Evolutionary conservation across 768 basidiomycete genomes (phyloP).

Genomic region (Saitozyma sp.): DNA sequence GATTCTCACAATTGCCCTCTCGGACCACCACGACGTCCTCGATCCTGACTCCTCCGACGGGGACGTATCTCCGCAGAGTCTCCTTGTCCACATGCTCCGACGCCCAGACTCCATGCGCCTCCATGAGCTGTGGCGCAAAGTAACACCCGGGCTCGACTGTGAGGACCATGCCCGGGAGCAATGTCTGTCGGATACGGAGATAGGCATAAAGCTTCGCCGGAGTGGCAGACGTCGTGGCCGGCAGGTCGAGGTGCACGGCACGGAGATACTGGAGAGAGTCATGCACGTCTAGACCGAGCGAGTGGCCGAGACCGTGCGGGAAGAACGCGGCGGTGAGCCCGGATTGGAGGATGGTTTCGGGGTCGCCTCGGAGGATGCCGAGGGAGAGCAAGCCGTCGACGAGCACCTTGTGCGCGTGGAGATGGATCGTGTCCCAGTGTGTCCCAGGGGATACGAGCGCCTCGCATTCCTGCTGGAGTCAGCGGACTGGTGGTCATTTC

Average conservation of each 20-base stretch:
- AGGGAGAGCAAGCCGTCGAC: slow-evolving; percentile 76
- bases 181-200: slow-evolving; percentile 71
- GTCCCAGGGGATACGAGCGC: slow-evolving; percentile 69
- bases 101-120: slow-evolving; percentile 39
- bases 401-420: slow-evolving; percentile 78
- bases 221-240: slow-evolving; percentile 53
- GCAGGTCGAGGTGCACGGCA: slow-evolving; percentile 55
- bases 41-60: slow-evolving; percentile 87
- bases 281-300: slow-evolving; percentile 90
- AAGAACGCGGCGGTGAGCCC: slow-evolving; percentile 84
- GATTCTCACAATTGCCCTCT: slow-evolving; percentile 70
- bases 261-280: slow-evolving; percentile 78
- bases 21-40: slow-evolving; percentile 89
- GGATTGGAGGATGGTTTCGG: slow-evolving; percentile 63
- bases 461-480: slow-evolving; percentile 64
- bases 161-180: slow-evolving; percentile 80
- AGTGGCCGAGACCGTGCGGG: slow-evolving; percentile 83
- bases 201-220: slow-evolving; percentile 70
- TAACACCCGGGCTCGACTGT: slow-evolving; percentile 87
- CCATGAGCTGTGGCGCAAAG: slow-evolving; percentile 70
- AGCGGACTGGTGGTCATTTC: not conserved
- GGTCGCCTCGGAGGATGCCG: slow-evolving; percentile 74
- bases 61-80: slow-evolving; percentile 69
- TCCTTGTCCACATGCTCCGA: slow-evolving; percentile 66
- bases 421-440: slow-evolving; percentile 87